These are phyloP conservation scores for Globisporangium spiculum DNA, from an alignment of 352 stramenopile genomes.

Conservation along the genomic window DNA sequence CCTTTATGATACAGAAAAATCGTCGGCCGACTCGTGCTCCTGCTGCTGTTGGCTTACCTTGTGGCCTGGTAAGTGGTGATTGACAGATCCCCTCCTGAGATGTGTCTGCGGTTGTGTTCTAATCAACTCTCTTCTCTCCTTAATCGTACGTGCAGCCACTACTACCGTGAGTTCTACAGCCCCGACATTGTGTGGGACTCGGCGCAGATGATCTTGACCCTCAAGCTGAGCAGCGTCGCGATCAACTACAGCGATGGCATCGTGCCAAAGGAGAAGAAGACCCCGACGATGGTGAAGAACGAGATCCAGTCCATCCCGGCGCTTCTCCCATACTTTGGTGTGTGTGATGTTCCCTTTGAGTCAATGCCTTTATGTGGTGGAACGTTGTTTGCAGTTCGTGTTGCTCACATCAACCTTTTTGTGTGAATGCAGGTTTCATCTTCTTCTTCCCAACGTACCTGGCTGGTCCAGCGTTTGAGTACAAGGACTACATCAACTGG, in stretches of 20 bases:
- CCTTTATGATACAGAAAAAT: conserved; percentile 35
- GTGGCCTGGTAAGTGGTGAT: conserved; percentile 44
- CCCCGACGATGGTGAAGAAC: conserved; percentile 68
- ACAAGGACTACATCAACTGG: conserved; percentile 82
- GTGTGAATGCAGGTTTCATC: conserved; percentile 50
- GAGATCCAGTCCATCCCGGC: conserved; percentile 56
- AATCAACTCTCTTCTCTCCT: neutral
- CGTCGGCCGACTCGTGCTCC: conserved; percentile 63
- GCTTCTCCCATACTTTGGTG: conserved; percentile 75
- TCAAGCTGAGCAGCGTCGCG: conserved; percentile 77
- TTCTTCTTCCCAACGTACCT: conserved; percentile 90
- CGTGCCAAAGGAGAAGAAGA: conserved; percentile 75
- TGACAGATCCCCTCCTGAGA: neutral
- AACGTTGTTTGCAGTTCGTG: neutral
- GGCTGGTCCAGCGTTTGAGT: conserved; percentile 79
- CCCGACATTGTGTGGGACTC: conserved; percentile 82
- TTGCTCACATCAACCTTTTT: neutral
- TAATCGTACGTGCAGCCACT: conserved; percentile 41
- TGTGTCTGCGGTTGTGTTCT: neutral
- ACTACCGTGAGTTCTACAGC: conserved; percentile 81
- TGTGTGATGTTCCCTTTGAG: neutral
- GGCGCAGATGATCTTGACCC: conserved; percentile 85
- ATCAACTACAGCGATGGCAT: conserved; percentile 82
- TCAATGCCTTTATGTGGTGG: neutral
- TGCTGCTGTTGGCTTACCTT: conserved; percentile 63